A percentile compares a stretch with the other conserved stretches of the same genome.
Evolutionary conservation across 2,329 filamentous ascomycete species (phyloP).

Genomic region (Cladorrhinum sp.): DNA sequence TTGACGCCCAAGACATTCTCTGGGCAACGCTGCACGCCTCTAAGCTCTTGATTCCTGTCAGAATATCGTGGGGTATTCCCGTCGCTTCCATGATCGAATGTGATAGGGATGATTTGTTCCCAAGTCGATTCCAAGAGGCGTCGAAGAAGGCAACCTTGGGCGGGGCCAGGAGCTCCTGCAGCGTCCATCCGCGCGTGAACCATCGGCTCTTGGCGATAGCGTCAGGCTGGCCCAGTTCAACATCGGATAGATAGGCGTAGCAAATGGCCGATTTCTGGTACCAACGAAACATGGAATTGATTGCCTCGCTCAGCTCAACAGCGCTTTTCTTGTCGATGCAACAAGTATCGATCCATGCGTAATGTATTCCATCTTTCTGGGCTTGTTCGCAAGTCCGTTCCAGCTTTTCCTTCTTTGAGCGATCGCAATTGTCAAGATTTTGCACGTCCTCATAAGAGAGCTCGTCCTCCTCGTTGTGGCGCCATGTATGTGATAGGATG

Average conservation of each 20-base stretch:
- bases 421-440: neutral
- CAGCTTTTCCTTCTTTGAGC: neutral
- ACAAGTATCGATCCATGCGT: neutral
- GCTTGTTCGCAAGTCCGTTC: neutral
- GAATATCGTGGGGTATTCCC: conserved; percentile 2
- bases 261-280: conserved; percentile 3
- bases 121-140: neutral
- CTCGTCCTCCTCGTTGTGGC: conserved; percentile 8
- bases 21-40: conserved; percentile 7
- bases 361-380: neutral
- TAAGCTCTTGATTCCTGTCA: neutral
- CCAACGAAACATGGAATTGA: conserved; percentile 6
- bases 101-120: neutral
- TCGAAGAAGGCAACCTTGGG: conserved; percentile 1
- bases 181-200: conserved; percentile 3
- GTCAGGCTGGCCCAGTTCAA: neutral
- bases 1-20: conserved; percentile 18
- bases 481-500: conserved; percentile 17
- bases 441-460: conserved; percentile 5
- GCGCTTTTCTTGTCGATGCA: neutral
- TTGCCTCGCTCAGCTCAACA: neutral
- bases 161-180: neutral
- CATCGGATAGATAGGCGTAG: conserved; percentile 4
- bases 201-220: neutral
- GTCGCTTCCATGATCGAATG: neutral